Evolutionary conservation across 164 flowering plant genomes (phyloP).

Genomic region (Magnolia changhungtana): DNA sequence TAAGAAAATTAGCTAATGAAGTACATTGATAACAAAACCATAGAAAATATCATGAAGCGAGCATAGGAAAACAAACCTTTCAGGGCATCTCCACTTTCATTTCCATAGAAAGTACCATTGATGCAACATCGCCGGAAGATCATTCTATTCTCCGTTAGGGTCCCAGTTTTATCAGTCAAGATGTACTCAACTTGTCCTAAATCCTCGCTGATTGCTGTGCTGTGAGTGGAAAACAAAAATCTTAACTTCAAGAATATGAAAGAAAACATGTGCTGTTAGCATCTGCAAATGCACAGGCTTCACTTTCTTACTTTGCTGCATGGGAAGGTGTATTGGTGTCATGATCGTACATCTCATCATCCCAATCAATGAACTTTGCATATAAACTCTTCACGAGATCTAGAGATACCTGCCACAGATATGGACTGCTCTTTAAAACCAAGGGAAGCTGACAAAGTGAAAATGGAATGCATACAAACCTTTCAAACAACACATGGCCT

Average conservation of each 20-base stretch:
- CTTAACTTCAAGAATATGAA: conserved; percentile 18
- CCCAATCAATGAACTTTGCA: conserved; percentile 99
- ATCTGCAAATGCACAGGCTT: conserved; percentile 1
- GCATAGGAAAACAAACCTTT: conserved; percentile 53
- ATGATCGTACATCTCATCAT: conserved; percentile 76
- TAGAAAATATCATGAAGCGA: background rate
- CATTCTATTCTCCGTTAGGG: conserved; percentile 96
- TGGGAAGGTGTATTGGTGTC: conserved; percentile 73
- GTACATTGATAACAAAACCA: background rate
- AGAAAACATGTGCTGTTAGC: conserved; percentile 2
- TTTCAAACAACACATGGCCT: no score
- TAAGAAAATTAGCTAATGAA: background rate
- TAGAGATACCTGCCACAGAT: conserved; percentile 70
- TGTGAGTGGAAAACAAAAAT: conserved; percentile 45
- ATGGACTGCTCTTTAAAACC: background rate
- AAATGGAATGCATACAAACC: background rate
- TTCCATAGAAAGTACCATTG: conserved; percentile 73
- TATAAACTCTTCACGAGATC: conserved; percentile 96
- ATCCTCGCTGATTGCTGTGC: conserved; percentile 99
- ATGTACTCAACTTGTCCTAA: conserved; percentile 99
- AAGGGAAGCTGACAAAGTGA: background rate
- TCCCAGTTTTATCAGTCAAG: conserved; percentile 98
- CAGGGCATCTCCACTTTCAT: conserved; percentile 87
- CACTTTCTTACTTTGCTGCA: conserved; percentile 81
- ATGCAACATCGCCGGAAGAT: conserved; percentile 91